Conservation (phyloP, 371 early-diverging fungal species). For the Apophysomyces trapeziformis region DNA sequence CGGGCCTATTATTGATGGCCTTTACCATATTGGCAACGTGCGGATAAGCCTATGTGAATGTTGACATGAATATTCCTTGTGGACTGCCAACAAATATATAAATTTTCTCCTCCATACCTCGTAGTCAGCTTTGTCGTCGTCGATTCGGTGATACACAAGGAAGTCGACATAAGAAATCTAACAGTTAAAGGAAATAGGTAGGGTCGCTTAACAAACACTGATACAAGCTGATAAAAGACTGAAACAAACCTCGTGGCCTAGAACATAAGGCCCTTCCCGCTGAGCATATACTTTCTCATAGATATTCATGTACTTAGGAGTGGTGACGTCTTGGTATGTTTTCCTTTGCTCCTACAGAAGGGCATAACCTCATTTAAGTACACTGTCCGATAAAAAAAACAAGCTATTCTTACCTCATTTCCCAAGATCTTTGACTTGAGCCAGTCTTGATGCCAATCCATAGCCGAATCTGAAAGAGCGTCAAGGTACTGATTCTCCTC, state of each 20-base stretch:
- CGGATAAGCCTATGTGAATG: constrained; percentile 15
- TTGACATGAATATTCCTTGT: no score
- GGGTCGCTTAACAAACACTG: no score
- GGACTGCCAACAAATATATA: neutral
- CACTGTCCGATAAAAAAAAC: no score
- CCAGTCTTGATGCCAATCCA: neutral
- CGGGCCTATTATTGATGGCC: constrained; percentile 25
- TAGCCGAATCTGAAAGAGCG: neutral
- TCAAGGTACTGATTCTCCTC: constrained; percentile 30
- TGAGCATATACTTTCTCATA: constrained; percentile 17
- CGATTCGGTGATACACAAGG: constrained; percentile 23
- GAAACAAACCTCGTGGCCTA: constrained; percentile 25
- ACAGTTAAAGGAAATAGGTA: no score
- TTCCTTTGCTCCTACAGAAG: constrained; percentile 7
- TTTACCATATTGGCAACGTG: constrained; percentile 25
- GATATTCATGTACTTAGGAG: neutral
- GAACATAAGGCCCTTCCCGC: constrained; percentile 26
- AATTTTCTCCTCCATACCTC: neutral
- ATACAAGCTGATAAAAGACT: no score
- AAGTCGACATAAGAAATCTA: constrained; percentile 36
- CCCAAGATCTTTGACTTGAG: neutral
- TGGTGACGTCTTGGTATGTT: constrained; percentile 3
- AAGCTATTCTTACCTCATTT: neutral
- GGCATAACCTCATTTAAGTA: no score
- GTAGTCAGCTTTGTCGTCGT: constrained; percentile 16